Conservation (phyloP, 2,329 filamentous ascomycete species). For the Fusarium verticillioides region DNA sequence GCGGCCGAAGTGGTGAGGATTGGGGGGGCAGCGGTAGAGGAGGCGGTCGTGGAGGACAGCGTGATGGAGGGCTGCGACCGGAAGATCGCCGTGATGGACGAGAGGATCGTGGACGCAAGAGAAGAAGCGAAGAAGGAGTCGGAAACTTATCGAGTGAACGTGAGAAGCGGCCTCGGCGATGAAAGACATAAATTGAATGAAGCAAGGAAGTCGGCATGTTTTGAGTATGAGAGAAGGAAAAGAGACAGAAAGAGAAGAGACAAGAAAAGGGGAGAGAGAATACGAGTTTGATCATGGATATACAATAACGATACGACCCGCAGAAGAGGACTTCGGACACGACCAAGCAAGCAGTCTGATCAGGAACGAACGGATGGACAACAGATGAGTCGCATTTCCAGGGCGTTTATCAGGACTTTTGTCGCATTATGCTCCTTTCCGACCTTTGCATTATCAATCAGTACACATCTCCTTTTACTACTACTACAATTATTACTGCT, state of each 20-base stretch:
- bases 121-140: conserved; percentile 61
- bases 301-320: conserved; percentile 9
- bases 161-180: conserved; percentile 66
- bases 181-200: conserved; percentile 36
- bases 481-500: conserved; percentile 41
- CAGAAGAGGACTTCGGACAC: conserved; percentile 29
- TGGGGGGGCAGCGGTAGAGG: conserved; percentile 49
- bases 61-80: conserved; percentile 46
- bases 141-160: conserved; percentile 55
- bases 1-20: conserved; percentile 47
- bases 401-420: conserved; percentile 37
- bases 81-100: conserved; percentile 49
- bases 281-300: conserved; percentile 21
- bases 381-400: conserved; percentile 37
- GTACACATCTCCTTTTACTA: conserved; percentile 39
- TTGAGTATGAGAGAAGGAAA: conserved; percentile 29
- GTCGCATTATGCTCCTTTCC: conserved; percentile 32
- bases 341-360: conserved; percentile 25
- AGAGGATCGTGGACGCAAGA: conserved; percentile 53
- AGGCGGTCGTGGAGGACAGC: conserved; percentile 49
- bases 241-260: background rate
- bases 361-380: conserved; percentile 16
- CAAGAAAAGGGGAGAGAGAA: background rate
- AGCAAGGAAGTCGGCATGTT: conserved; percentile 24
- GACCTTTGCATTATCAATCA: conserved; percentile 38